Percentiles rank a stretch among this genome's conserved stretches.
Evolutionary conservation across 2,329 filamentous ascomycete species (phyloP).

Genomic region (Curvularia sp.): DNA sequence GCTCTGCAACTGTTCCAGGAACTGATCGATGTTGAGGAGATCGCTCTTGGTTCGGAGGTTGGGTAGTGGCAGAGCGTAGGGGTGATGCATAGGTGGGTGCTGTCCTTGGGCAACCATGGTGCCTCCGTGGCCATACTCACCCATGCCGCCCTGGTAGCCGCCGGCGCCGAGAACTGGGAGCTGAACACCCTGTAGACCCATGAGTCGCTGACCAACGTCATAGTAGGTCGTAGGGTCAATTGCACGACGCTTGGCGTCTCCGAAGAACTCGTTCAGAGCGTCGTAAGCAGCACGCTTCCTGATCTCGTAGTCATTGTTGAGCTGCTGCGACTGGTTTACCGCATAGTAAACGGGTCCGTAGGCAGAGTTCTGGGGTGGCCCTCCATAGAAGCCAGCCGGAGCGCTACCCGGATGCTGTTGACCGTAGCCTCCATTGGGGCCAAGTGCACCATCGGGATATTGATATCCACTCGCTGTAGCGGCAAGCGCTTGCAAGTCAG

Average conservation of each 20-base stretch:
- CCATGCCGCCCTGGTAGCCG: slow-evolving; percentile 51
- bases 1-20: slow-evolving; percentile 93
- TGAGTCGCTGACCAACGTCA: slow-evolving; percentile 86
- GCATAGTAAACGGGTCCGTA: slow-evolving; percentile 82
- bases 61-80: slow-evolving; percentile 86
- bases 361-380: slow-evolving; percentile 61
- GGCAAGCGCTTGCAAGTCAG: slow-evolving; percentile 59
- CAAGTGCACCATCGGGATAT: slow-evolving; percentile 54
- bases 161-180: slow-evolving; percentile 51
- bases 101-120: slow-evolving; percentile 61
- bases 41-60: slow-evolving; percentile 94
- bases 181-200: slow-evolving; percentile 76
- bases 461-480: slow-evolving; percentile 58
- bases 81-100: slow-evolving; percentile 74
- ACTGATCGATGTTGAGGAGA: slow-evolving; percentile 89
- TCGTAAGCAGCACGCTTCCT: slow-evolving; percentile 83
- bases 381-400: slow-evolving; percentile 60
- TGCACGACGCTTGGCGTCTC: slow-evolving; percentile 87
- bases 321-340: slow-evolving; percentile 70
- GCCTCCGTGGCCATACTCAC: slow-evolving; percentile 63
- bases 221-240: slow-evolving; percentile 90
- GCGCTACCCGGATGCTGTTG: slow-evolving; percentile 62
- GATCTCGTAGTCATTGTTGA: slow-evolving; percentile 72
- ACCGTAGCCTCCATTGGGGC: slow-evolving; percentile 47
- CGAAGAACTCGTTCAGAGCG: slow-evolving; percentile 91